phyloP scores from a whole-genome alignment of 176 grass and related monocot genomes.

The Panicum miliaceum region DNA sequence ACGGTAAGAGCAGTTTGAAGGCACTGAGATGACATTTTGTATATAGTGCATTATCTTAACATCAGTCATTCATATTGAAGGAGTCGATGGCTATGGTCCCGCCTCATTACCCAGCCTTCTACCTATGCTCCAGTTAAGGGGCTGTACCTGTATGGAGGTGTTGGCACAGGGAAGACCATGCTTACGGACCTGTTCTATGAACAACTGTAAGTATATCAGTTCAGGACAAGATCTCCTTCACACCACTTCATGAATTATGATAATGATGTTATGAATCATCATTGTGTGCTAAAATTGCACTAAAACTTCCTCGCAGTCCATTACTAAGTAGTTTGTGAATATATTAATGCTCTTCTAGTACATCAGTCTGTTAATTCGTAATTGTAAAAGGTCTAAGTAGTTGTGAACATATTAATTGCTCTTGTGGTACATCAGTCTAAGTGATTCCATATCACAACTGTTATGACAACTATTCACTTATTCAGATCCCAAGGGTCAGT shows the following conservation, averaged over 20 bases:
- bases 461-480: background rate
- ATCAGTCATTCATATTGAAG: constrained; percentile 49
- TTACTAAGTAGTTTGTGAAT: constrained; percentile 14
- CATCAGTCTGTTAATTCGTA: background rate
- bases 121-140: constrained; percentile 68
- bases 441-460: background rate
- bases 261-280: background rate
- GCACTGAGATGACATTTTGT: constrained; percentile 28
- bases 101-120: constrained; percentile 67
- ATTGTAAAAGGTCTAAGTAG: background rate
- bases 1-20: constrained; percentile 45
- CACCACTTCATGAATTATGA: constrained; percentile 15
- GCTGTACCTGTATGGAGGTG: constrained; percentile 87
- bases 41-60: constrained; percentile 19
- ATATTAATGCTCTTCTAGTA: background rate
- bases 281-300: too few relatives aligned
- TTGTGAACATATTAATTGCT: constrained; percentile 10
- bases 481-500: background rate
- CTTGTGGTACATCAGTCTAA: background rate
- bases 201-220: constrained; percentile 66
- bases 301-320: background rate
- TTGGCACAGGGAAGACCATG: constrained; percentile 94
- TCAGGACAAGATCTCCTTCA: background rate
- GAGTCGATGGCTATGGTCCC: constrained; percentile 93
- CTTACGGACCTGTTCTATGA: constrained; percentile 94